phyloP scores from a whole-genome alignment of 208 protist genomes.

The Crithidia expoeki region DNA sequence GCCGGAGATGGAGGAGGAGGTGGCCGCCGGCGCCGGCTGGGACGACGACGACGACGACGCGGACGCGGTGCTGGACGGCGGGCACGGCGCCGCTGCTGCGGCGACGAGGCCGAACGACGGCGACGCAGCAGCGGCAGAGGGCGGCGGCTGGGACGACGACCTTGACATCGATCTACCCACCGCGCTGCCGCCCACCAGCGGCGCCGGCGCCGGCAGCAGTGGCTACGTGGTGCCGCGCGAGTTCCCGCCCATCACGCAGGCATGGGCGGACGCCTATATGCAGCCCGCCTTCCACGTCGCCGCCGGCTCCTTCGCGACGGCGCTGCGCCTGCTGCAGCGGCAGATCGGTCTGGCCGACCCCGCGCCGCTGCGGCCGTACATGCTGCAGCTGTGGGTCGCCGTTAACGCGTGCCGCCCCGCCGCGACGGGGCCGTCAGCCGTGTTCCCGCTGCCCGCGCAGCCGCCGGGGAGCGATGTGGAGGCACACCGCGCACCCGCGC shows the following conservation, averaged over 20 bases:
- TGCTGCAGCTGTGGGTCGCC: conserved; percentile 85
- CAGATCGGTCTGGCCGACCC: conserved; percentile 94
- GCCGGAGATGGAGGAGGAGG: conserved; percentile 34
- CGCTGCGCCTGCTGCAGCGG: conserved; percentile 87
- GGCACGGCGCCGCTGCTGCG: conserved; percentile 9
- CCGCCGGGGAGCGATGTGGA: conserved; percentile 45
- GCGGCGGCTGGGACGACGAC: conserved; percentile 76
- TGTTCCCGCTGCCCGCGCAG: conserved; percentile 48
- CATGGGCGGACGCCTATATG: conserved; percentile 88
- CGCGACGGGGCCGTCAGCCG: conserved; percentile 38
- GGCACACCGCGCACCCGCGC: conserved; percentile 42
- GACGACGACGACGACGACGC: conserved; percentile 53
- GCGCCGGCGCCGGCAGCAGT: conserved; percentile 6
- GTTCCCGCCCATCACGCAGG: conserved; percentile 53
- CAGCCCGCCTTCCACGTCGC: conserved; percentile 94
- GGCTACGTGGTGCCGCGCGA: conserved; percentile 56
- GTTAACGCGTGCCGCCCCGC: conserved; percentile 67
- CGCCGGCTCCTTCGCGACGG: conserved; percentile 94
- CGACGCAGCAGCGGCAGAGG: conserved; percentile 31
- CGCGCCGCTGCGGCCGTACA: conserved; percentile 85
- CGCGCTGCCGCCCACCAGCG: conserved; percentile 15
- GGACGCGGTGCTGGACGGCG: conserved; percentile 11
- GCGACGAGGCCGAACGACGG: too few species aligned
- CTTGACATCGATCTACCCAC: conserved; percentile 71
- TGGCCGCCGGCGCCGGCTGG: conserved; percentile 50